phyloP scores from a whole-genome alignment of 2,329 filamentous ascomycete species.

The Talaromyces sp. region DNA sequence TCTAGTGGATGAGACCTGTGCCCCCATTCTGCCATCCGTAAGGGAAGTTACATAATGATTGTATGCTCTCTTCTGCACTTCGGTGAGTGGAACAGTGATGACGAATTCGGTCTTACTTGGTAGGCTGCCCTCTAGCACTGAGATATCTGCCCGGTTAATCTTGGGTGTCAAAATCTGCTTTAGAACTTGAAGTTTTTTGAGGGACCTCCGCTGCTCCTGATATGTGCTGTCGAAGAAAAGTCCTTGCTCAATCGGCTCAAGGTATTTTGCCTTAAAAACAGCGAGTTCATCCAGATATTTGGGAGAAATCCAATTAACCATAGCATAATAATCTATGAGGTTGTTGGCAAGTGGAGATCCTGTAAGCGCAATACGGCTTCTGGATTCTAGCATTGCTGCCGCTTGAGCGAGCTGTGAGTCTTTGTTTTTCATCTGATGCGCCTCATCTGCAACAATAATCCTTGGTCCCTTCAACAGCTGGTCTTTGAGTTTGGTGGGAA shows the following conservation, averaged over 20 bases:
- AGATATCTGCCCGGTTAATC: conserved; percentile 70
- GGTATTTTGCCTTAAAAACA: conserved; percentile 70
- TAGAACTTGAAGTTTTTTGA: conserved; percentile 67
- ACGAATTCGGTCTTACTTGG: conserved; percentile 79
- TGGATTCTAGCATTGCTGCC: conserved; percentile 61
- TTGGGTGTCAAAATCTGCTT: conserved; percentile 72
- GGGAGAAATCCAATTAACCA: conserved; percentile 83
- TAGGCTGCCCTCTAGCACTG: conserved; percentile 62
- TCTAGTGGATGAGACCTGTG: conserved; percentile 36
- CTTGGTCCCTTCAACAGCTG: conserved; percentile 61
- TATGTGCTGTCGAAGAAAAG: conserved; percentile 62
- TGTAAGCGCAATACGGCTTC: conserved; percentile 75
- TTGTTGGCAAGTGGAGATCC: conserved; percentile 85
- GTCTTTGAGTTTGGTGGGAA: conserved; percentile 38
- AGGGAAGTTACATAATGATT: conserved; percentile 48
- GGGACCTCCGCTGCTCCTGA: conserved; percentile 55
- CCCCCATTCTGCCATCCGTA: conserved; percentile 23
- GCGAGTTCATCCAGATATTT: conserved; percentile 66
- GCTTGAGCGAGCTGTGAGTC: conserved; percentile 52
- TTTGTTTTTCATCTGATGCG: conserved; percentile 72
- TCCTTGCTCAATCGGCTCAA: conserved; percentile 69
- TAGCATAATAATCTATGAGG: conserved; percentile 76
- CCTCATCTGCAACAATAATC: conserved; percentile 81
- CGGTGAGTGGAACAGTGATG: conserved; percentile 67
- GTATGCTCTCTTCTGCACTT: conserved; percentile 64